These are phyloP conservation scores for Claviceps spartinae DNA, from an alignment of 2,329 filamentous ascomycete genomes.

Conservation along the genomic window DNA sequence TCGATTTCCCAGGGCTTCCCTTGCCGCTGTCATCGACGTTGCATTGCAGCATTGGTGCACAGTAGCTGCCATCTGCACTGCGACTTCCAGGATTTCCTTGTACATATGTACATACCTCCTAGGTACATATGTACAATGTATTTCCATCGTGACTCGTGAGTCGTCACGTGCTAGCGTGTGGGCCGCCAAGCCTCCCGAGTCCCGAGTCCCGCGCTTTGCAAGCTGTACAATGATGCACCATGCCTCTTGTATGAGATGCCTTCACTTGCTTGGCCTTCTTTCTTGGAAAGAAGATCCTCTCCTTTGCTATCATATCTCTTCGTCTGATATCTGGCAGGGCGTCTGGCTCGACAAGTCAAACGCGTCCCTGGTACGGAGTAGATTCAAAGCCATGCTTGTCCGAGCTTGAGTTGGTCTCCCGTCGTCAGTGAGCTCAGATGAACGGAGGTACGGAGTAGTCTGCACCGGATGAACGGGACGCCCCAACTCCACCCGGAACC, in stretches of 20 bases:
- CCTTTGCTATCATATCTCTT: no score
- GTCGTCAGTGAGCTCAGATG: not conserved
- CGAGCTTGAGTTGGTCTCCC: not conserved
- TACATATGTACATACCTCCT: not conserved
- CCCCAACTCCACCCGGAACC: not conserved
- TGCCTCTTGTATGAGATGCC: not conserved
- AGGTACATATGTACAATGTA: no score
- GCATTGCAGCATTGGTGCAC: not conserved
- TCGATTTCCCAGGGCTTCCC: not conserved
- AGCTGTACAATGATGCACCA: not conserved
- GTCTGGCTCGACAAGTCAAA: no score
- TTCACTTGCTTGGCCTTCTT: no score
- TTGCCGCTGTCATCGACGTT: not conserved
- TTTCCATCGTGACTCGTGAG: not conserved
- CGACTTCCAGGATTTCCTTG: no score
- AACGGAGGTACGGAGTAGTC: no score
- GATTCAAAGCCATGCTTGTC: not conserved
- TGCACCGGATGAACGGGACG: not conserved
- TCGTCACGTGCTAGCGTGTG: not conserved
- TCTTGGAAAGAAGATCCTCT: no score
- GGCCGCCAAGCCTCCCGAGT: not conserved
- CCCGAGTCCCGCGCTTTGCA: not conserved
- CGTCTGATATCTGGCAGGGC: not conserved
- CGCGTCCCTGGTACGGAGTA: no score
- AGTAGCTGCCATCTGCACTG: no score